Base-by-base conservation (phyloP, 306 rosid species). In the Purshia tridentata region DNA sequence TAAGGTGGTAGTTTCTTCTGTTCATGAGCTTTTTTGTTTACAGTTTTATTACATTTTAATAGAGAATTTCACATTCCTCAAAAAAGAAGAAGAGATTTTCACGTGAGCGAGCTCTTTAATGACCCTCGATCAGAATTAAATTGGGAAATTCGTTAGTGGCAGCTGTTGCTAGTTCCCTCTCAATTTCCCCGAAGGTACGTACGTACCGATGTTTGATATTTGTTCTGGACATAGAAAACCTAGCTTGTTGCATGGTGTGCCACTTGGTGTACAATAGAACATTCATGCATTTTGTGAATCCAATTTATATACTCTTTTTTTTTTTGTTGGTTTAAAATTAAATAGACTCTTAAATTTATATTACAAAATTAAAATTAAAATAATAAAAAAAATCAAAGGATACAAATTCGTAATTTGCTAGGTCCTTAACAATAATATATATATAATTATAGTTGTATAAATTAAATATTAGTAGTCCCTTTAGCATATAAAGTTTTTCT, bases 21-120 rank as follows among this genome's bases (percentile, higher is more conserved):
- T 51, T 9, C 4, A 4, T 9, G 50, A 9, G 50, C 12, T 11
- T 56, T 71, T n/a, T 56, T 9, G 4, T 55, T 20, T 29, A 55
- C 52, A 55, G 40, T 46, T 66, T 35, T 20, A 1, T 29, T 7
- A 0, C 1, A 29, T 29, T 29, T 29, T 29, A 29, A 60, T 29
- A 48, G 15, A 16, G 19, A 46, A 5, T 23, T 63, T 65, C 69
- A 48, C 19, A n/a, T n/a, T n/a, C n/a, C n/a, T n/a, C n/a, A n/a
- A n/a, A n/a, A n/a, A n/a, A n/a, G n/a, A n/a, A n/a, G n/a, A n/a
- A n/a, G n/a, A 16, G 19, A 46, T 11, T 23, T 63, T 65, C 69
- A 48, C 19, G 77, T 78, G 82, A 72, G 7, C 8, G 1, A 5
- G 46, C 68, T 72, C 70, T 72, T 72, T 78, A 72, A 50, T 66